Conservation (phyloP, 768 basidiomycete species). For the Scleroderma bovista region DNA sequence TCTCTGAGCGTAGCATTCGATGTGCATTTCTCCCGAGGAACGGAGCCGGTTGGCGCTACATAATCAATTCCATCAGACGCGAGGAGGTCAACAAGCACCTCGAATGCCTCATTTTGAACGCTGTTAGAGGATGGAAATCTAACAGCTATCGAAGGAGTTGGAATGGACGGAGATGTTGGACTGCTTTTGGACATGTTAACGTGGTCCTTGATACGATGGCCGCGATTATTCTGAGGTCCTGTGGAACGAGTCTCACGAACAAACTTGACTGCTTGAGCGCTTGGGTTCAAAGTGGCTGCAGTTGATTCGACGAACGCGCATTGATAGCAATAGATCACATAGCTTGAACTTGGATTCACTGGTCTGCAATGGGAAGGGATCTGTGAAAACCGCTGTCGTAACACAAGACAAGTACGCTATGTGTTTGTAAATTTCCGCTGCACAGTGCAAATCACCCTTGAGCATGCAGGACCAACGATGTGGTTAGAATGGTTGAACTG, state of each 20-base stretch:
- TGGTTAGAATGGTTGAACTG: too few species aligned
- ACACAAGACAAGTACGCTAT: too few species aligned
- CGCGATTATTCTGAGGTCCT: not conserved
- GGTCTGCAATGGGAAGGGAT: too few species aligned
- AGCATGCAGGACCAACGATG: too few species aligned
- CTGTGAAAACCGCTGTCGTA: too few species aligned
- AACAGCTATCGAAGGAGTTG: too few species aligned
- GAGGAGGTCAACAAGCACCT: constrained; percentile 26
- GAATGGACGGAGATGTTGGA: constrained; percentile 6
- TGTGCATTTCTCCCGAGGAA: not conserved
- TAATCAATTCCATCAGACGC: constrained; percentile 22
- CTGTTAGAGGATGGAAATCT: constrained; percentile 9
- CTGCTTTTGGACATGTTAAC: not conserved
- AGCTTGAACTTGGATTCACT: too few species aligned
- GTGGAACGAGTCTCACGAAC: not conserved
- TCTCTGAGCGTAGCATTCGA: constrained; percentile 16
- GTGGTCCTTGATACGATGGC: not conserved
- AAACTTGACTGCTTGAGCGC: not conserved
- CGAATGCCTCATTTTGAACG: constrained; percentile 19
- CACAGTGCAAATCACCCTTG: too few species aligned
- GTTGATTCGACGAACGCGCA: too few species aligned
- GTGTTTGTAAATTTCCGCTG: too few species aligned
- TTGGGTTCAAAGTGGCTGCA: too few species aligned
- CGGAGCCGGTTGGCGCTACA: not conserved
- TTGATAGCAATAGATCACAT: too few species aligned